Evolutionary conservation across 2,329 filamentous ascomycete genomes (phyloP).

Genomic region (Neopestalotiopsis sp.): DNA sequence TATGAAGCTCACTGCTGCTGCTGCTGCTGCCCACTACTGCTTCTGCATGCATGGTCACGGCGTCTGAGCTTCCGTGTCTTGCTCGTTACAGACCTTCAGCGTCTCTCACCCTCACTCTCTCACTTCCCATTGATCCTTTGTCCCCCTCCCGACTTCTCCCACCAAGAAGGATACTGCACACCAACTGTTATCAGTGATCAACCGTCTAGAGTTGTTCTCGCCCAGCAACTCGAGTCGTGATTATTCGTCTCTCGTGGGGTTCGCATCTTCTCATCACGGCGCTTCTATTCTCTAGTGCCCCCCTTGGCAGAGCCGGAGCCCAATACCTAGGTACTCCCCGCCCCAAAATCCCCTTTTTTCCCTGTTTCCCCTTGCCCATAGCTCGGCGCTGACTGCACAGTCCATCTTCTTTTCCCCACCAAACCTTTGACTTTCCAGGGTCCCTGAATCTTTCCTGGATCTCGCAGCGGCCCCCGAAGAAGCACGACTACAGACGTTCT

Average conservation of each 20-base stretch:
- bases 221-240: not conserved
- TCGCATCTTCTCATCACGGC: not conserved
- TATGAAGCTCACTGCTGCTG: not conserved
- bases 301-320: not conserved
- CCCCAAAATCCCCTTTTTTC: conserved; percentile 6
- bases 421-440: conserved; percentile 13
- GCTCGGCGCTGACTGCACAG: not conserved
- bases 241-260: not conserved
- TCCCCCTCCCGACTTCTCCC: not conserved
- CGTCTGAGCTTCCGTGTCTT: not conserved
- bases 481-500: not conserved
- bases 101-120: too few species aligned
- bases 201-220: not conserved
- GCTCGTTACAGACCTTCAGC: not conserved
- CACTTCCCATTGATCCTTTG: not conserved
- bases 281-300: not conserved
- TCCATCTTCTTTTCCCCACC: conserved; percentile 13
- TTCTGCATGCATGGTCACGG: not conserved
- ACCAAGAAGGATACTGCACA: too few species aligned
- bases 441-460: conserved; percentile 10
- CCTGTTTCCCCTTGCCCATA: conserved; percentile 1
- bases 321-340: not conserved
- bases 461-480: not conserved
- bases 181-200: not conserved
- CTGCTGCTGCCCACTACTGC: too few species aligned